Base-by-base conservation (phyloP, 2,329 filamentous ascomycete species). In the Calonectria hawksworthii region DNA sequence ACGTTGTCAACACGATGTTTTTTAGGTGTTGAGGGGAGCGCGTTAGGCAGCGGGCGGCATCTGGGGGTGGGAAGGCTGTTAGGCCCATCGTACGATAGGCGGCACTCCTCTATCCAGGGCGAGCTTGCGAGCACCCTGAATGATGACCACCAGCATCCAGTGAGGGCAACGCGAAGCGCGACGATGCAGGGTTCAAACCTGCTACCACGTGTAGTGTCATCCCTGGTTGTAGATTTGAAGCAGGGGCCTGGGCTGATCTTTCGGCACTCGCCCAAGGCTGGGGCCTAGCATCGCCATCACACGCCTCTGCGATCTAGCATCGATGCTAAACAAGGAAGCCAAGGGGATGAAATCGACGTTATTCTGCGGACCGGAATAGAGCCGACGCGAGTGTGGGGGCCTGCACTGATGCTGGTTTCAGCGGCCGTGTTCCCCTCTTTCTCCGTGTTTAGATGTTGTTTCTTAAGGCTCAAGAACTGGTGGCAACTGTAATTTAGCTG, bases 131-230 rank as follows among this genome's bases (percentile, higher is more conserved):
- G 47, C 38, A 50, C 34, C 9, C n/a, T 50, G 28, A 41, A 51
- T 23, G 47, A 69, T 41, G 66, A 36, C 56, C 56, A 23, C 56
- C 65, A 51, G 44, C 18, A 51, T 38, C 54, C 56, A 63, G 41
- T 54, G 28, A 32, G 16, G 71, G 50, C 36, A 50, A 21, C 44
- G 32, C 30, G 61, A 67, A 44, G 38, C 51, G 51, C 61, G 36
- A 63, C 13, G 23, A 26, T 70, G 61, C 72, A 67, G 61, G 72
- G 72, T 70, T 74, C 67, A 41, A 44, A 67, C 61, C 41, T 63
- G 51, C 52, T 74, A 51, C 71, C 72, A 70, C 72, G 72, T 74
- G 71, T 69, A 69, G 54, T 68, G 56, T 68, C 70, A 68, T 68
- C 65, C 69, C 65, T 73, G 65, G 47, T 63, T 44, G 56, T 64